phyloP scores from a whole-genome alignment of 805 yeast genomes.

The Yamadazyma sp. region DNA sequence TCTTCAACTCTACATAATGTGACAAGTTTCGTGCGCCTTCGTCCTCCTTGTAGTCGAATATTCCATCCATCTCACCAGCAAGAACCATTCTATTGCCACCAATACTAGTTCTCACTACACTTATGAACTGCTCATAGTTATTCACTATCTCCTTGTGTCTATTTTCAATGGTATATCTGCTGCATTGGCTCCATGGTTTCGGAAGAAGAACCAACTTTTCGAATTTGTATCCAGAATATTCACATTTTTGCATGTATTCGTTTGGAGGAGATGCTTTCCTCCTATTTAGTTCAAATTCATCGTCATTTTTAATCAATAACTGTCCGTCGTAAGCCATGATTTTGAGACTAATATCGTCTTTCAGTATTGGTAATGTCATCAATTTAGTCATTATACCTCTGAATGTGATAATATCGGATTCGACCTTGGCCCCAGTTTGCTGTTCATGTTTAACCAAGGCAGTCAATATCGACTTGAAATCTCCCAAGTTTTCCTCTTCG shows the following conservation, averaged over 20 bases:
- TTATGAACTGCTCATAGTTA: constrained; percentile 73
- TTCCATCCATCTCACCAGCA: constrained; percentile 93
- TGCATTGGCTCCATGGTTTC: constrained; percentile 69
- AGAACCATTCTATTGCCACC: constrained; percentile 67
- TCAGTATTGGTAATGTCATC: constrained; percentile 63
- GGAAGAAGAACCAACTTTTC: constrained; percentile 75
- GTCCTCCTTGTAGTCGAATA: constrained; percentile 64
- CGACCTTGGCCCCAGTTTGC: constrained; percentile 38
- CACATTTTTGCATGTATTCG: constrained; percentile 38
- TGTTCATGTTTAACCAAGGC: constrained; percentile 60
- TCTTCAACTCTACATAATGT: constrained; percentile 86
- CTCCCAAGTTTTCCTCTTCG: constrained; percentile 52
- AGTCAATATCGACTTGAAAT: constrained; percentile 56
- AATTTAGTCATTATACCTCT: constrained; percentile 81
- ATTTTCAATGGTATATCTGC: constrained; percentile 66
- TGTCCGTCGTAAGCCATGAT: constrained; percentile 74
- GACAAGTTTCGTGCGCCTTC: constrained; percentile 44
- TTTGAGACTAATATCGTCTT: constrained; percentile 59
- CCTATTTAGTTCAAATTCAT: constrained; percentile 35
- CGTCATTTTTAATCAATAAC: constrained; percentile 58
- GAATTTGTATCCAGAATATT: constrained; percentile 80
- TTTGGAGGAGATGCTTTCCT: constrained; percentile 23
- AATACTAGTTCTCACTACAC: constrained; percentile 83
- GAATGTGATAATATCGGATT: constrained; percentile 74
- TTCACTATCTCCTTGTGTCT: constrained; percentile 61